Conservation (phyloP, 2,329 filamentous ascomycete genomes). For the Plenodomus lindquistii region DNA sequence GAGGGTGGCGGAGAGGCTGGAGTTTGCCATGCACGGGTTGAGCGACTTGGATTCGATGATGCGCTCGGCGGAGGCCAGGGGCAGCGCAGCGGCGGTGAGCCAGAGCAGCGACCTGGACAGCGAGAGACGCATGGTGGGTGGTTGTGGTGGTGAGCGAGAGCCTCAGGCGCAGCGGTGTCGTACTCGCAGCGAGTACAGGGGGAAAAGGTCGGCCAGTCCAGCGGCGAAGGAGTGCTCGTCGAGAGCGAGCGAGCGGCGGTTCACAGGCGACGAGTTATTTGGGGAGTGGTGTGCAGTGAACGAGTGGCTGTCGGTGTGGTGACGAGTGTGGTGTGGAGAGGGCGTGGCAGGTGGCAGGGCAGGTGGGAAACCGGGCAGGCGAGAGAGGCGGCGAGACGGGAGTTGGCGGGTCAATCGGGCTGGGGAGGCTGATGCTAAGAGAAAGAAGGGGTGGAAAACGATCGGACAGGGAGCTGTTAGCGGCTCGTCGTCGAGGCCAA, state of each 20-base stretch:
- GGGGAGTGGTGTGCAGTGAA: constrained; percentile 20
- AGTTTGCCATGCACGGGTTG: constrained; percentile 81
- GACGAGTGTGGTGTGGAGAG: constrained; percentile 18
- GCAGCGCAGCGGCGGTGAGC: constrained; percentile 43
- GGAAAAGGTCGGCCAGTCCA: constrained; percentile 38
- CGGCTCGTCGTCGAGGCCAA: constrained; percentile 20
- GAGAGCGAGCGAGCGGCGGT: constrained; percentile 13
- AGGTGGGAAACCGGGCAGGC: constrained; percentile 36
- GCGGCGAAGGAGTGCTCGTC: constrained; percentile 26
- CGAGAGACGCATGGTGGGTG: constrained; percentile 40
- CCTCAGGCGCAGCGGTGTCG: constrained; percentile 21
- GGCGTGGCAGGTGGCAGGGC: constrained; percentile 23
- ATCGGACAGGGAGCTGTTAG: constrained; percentile 38
- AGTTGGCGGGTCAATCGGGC: constrained; percentile 25
- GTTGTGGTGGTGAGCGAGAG: constrained; percentile 9
- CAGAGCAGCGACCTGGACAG: constrained; percentile 37
- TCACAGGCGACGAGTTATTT: constrained; percentile 3
- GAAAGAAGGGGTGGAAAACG: constrained; percentile 27
- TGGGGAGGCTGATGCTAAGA: constrained; percentile 14
- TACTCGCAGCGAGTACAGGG: constrained; percentile 37
- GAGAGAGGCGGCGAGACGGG: constrained; percentile 23
- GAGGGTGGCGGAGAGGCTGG: constrained; percentile 83
- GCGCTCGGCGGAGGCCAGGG: constrained; percentile 60
- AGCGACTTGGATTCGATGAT: constrained; percentile 78
- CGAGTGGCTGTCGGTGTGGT: constrained; percentile 27